These are phyloP conservation scores for Stachybotrys echinatus DNA, from an alignment of 2,329 filamentous ascomycete genomes.

Conservation along the genomic window DNA sequence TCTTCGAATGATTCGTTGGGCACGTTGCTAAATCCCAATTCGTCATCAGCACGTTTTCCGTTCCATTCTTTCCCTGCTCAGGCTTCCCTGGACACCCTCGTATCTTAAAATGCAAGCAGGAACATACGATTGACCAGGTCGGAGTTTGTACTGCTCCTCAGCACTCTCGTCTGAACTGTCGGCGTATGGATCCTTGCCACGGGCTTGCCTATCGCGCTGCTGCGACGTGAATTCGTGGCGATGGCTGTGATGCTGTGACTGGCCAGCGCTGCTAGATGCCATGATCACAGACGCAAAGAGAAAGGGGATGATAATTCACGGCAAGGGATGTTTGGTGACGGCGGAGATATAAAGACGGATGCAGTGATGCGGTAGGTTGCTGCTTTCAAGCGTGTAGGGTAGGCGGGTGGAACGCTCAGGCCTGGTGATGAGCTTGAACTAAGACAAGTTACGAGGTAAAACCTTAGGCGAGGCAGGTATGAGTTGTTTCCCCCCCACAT, in stretches of 20 bases:
- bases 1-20: slow-evolving; percentile 34
- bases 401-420: too few relatives aligned
- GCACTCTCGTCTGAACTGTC: slow-evolving; percentile 19
- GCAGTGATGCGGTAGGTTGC: too few relatives aligned
- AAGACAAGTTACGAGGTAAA: too few relatives aligned
- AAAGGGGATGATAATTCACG: too few relatives aligned
- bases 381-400: too few relatives aligned
- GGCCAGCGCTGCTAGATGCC: background rate
- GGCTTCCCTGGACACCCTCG: too few relatives aligned
- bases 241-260: background rate
- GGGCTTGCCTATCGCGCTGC: slow-evolving; percentile 54
- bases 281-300: background rate
- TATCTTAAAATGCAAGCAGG: background rate
- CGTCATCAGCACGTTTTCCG: background rate
- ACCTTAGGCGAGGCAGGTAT: too few relatives aligned
- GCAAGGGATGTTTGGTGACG: too few relatives aligned
- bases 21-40: slow-evolving; percentile 5
- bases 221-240: slow-evolving; percentile 33
- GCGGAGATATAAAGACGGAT: too few relatives aligned
- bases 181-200: slow-evolving; percentile 50
- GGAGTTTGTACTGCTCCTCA: slow-evolving; percentile 8
- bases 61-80: too few relatives aligned
- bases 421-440: too few relatives aligned
- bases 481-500: too few relatives aligned
- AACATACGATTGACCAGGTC: slow-evolving; percentile 8